Base-by-base conservation (phyloP, 169 alveolate species). In the Babesia ovata region DNA sequence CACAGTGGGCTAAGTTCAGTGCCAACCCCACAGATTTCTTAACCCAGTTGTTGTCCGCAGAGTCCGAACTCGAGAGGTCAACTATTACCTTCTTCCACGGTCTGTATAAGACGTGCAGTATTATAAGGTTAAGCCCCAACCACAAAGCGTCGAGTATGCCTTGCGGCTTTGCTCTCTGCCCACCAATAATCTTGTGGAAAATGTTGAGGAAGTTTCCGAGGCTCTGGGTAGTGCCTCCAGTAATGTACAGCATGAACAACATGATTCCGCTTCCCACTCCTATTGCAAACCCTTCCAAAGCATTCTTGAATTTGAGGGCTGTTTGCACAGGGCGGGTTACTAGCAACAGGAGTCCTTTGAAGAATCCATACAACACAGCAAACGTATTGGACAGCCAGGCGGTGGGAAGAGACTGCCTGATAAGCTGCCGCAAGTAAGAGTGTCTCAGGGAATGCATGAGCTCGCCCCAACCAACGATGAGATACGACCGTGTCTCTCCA, bases 181-280 rank as follows among this genome's bases (percentile, higher is more conserved):
- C 96, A 11, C 97, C 97, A 76, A 93, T 61, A 42, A 94, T 63
- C 72, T 94, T 94, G 76, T 94, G 96, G 58, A 92, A 90, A 33
- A 93, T 89, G 71, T 93, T 92, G 58, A 94, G 70, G 72, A 94
- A 63, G 69, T 93, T 96, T 4, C 95, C 92, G 29, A 92, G 81
- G 39, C 94, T 84, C 82, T 94, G 98, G 65, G 95, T 88, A 39
- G 92, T 70, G 2, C 98, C 98, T 16, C 98, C 98, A 46, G 93
- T 88, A 19, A 94, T 83, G 76, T 91, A 90, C 33, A 91, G 89
- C 52, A 92, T 84, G 65, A 91, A 87, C 79, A 91, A 88, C 61
- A 92, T 92, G 49, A 94, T 82, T 29, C 98, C 98, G 28, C 88
- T 84, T 56, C 96, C 76, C 75, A 93, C 77, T 11, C 97, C 97